Base-by-base conservation (phyloP, 1,284 basidiomycete species). In the Naganishia liquefaciens region DNA sequence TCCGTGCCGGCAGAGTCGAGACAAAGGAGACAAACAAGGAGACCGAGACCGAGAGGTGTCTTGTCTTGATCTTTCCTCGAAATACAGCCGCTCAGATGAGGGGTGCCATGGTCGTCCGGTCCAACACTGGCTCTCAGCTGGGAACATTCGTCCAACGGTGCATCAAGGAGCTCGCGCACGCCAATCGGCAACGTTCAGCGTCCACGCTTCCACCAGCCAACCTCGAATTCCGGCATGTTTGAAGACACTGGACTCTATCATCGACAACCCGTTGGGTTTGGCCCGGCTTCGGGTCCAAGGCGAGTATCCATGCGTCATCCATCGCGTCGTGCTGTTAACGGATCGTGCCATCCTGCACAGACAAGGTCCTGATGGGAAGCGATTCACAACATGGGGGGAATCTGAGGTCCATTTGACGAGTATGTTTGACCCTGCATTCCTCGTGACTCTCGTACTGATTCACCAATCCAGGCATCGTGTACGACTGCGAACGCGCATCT, bases 201-300 rank as follows among this genome's bases (percentile, higher is more conserved):
- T 33, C 33, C 33, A 5, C 10, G 5, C 33, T 33, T 33, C 5
- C 33, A 33, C 10, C 33, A 33, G 33, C 33, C 33, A 33, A 33
- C 33, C 33, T 33, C 44, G 17, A 46, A 46, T 46, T 19, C 44
- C 19, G 33, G 19, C 15, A 67, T 67, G 65, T 64, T 64, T 53
- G 57, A 62, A 21, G 25, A 39, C 73, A 25, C 65, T 13, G 37
- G 53, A 27, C 50, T 46, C 13, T 68, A 62, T 51, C 61, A 72
- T 46, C 68, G 72, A 13, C 66, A 61, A 0, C 70, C 71, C 0
- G 39, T 72, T n/a, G 71, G 70, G 4, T 73, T 73, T 44, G 72
- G 71, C 9, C 72, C 72, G 3, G 68, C 71, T 19, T 68, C 71
- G 2, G 54, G 62, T 25, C 72, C 71, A 19, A 65, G 71, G 60